A percentile compares a stretch with the other conserved stretches of the same genome.
Evolutionary conservation across 208 protist genomes (phyloP).

Genomic region (Leishmania guyanensis): DNA sequence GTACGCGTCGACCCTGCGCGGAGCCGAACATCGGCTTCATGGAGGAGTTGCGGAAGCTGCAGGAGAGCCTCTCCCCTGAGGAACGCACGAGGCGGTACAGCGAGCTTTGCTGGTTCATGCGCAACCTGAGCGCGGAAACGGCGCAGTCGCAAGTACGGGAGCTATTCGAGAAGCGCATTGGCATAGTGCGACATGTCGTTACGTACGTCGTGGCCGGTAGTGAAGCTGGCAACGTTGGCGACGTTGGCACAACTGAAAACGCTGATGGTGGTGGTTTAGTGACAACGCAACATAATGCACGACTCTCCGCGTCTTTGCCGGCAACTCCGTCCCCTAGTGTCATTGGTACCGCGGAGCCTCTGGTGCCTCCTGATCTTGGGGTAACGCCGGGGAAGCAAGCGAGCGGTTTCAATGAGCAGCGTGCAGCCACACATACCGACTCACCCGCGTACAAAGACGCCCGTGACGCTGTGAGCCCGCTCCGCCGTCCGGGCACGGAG

Average conservation of each 20-base stretch:
- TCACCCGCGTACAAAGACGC: not conserved
- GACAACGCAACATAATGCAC: not conserved
- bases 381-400: not conserved
- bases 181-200: constrained; percentile 71
- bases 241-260: not conserved
- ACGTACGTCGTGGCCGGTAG: constrained; percentile 28
- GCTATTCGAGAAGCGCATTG: constrained; percentile 74
- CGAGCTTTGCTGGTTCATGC: constrained; percentile 59
- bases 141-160: constrained; percentile 39
- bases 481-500: not conserved
- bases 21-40: constrained; percentile 88
- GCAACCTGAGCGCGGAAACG: constrained; percentile 41
- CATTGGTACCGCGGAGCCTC: not conserved
- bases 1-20: constrained; percentile 46
- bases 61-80: constrained; percentile 58
- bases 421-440: not conserved
- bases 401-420: not conserved
- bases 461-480: not conserved
- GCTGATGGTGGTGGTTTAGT: not conserved
- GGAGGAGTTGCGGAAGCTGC: constrained; percentile 65
- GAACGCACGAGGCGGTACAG: constrained; percentile 51
- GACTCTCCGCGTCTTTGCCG: not conserved
- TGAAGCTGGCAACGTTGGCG: not conserved
- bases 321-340: not conserved
- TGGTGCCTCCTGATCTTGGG: not conserved